Evolutionary conservation across 345 rosid species (phyloP).

Genomic region (Eucalyptus erythrocorys): DNA sequence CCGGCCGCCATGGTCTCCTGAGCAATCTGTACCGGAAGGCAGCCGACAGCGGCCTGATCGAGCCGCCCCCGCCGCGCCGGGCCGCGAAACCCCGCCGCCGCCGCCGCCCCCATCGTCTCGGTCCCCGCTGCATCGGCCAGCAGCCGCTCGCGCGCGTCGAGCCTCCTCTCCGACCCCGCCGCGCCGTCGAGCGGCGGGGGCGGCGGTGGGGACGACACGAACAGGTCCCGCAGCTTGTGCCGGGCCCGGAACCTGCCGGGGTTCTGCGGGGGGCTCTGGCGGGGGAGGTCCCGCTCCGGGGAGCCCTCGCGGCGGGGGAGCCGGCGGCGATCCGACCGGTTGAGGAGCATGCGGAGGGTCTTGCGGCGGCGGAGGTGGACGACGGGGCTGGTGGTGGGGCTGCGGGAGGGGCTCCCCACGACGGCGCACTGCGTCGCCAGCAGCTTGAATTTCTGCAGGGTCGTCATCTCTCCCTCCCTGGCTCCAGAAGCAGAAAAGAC

Average conservation of each 20-base stretch:
- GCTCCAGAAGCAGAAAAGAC: too few species aligned
- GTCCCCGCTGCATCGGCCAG: constrained; percentile 3
- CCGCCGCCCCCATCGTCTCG: background rate
- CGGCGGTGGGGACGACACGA: constrained; percentile 49
- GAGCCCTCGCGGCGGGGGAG: background rate
- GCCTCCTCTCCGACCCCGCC: background rate
- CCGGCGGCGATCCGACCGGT: constrained; percentile 33
- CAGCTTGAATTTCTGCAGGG: constrained; percentile 78
- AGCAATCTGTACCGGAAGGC: constrained; percentile 52
- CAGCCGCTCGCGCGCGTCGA: constrained; percentile 14
- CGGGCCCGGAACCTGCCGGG: constrained; percentile 21
- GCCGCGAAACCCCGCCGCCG: background rate
- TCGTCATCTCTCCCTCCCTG: constrained; percentile 19
- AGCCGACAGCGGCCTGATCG: constrained; percentile 35
- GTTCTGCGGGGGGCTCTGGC: constrained; percentile 1
- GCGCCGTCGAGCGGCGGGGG: constrained; percentile 51
- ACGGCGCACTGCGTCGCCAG: constrained; percentile 76
- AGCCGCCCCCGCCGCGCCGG: constrained; percentile 27
- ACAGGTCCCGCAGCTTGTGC: constrained; percentile 61
- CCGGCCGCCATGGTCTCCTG: constrained; percentile 83
- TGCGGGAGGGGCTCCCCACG: constrained; percentile 48
- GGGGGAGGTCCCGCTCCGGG: constrained; percentile 1
- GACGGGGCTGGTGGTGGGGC: constrained; percentile 78
- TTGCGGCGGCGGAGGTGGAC: constrained; percentile 82
- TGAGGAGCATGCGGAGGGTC: constrained; percentile 80